Percentiles rank a stretch among this genome's conserved stretches.
Conservation (phyloP, 2,329 filamentous ascomycete genomes). For the Diaporthe amygdali region DNA sequence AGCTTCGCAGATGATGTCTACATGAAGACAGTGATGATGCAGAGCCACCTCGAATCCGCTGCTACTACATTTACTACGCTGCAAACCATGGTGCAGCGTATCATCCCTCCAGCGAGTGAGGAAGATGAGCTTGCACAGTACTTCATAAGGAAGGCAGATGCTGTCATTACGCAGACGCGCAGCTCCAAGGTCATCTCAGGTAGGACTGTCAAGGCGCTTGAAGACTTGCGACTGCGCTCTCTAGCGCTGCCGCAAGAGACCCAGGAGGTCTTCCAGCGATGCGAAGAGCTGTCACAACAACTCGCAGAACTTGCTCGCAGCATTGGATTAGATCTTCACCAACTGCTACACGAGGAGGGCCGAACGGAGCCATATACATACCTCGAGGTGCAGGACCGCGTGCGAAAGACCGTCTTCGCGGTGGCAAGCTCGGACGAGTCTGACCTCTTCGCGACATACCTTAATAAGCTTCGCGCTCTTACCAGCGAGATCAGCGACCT, state of each 20-base stretch:
- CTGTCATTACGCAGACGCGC: slow-evolving; percentile 75
- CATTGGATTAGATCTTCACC: slow-evolving; percentile 70
- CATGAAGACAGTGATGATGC: slow-evolving; percentile 77
- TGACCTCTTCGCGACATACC: slow-evolving; percentile 73
- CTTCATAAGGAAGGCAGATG: slow-evolving; percentile 74
- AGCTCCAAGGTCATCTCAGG: slow-evolving; percentile 83
- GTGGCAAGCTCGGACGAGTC: slow-evolving; percentile 63
- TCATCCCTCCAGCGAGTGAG: slow-evolving; percentile 60
- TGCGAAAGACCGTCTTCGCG: slow-evolving; percentile 60
- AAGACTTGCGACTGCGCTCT: slow-evolving; percentile 78
- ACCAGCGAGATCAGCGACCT: slow-evolving; percentile 72
- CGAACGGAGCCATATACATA: slow-evolving; percentile 71
- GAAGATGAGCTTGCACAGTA: slow-evolving; percentile 69
- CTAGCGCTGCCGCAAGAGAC: slow-evolving; percentile 75
- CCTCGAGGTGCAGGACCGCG: slow-evolving; percentile 67
- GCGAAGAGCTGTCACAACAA: slow-evolving; percentile 67
- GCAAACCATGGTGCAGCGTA: slow-evolving; percentile 70
- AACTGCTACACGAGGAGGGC: slow-evolving; percentile 73
- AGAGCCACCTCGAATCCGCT: slow-evolving; percentile 81
- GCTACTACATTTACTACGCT: slow-evolving; percentile 70
- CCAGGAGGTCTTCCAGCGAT: slow-evolving; percentile 71
- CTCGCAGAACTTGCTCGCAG: slow-evolving; percentile 70
- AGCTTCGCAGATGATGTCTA: slow-evolving; percentile 80
- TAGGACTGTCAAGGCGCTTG: slow-evolving; percentile 77
- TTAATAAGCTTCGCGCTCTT: slow-evolving; percentile 69